Conservation (phyloP, 177 flowering plant species). For the Vitis hybrid region DNA sequence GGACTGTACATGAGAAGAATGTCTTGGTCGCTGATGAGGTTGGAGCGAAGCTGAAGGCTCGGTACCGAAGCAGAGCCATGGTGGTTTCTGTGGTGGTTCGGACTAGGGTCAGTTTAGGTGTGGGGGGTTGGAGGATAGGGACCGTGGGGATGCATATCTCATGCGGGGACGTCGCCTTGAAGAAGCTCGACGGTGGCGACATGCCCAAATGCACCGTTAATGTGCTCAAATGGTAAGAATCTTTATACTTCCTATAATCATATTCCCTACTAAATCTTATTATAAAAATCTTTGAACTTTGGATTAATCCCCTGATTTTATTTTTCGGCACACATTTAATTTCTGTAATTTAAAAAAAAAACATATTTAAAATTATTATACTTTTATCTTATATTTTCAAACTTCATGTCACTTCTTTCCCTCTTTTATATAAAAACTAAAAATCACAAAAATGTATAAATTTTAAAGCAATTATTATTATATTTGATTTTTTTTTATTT, state of each 20-base stretch:
- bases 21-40: conserved; percentile 26
- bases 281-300: too few relatives aligned
- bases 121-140: conserved; percentile 26
- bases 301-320: too few relatives aligned
- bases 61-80: conserved; percentile 25
- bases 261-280: too few relatives aligned
- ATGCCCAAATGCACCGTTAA: conserved; percentile 50
- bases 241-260: background rate
- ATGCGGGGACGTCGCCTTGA: conserved; percentile 41
- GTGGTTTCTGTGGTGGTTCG: conserved; percentile 31
- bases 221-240: conserved; percentile 44
- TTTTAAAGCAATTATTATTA: too few relatives aligned
- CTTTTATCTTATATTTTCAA: too few relatives aligned
- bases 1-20: conserved; percentile 22
- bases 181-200: conserved; percentile 31
- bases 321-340: too few relatives aligned
- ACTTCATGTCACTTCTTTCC: too few relatives aligned
- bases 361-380: too few relatives aligned
- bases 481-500: too few relatives aligned
- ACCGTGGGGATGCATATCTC: conserved; percentile 28
- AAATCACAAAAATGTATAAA: too few relatives aligned
- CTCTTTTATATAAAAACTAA: too few relatives aligned
- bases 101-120: conserved; percentile 38
- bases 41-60: conserved; percentile 32
- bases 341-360: too few relatives aligned